Percentiles rank a stretch among this genome's conserved stretches.
Evolutionary conservation across 2,329 filamentous ascomycete genomes (phyloP).

Genomic region (Hymenoscyphus repandus): DNA sequence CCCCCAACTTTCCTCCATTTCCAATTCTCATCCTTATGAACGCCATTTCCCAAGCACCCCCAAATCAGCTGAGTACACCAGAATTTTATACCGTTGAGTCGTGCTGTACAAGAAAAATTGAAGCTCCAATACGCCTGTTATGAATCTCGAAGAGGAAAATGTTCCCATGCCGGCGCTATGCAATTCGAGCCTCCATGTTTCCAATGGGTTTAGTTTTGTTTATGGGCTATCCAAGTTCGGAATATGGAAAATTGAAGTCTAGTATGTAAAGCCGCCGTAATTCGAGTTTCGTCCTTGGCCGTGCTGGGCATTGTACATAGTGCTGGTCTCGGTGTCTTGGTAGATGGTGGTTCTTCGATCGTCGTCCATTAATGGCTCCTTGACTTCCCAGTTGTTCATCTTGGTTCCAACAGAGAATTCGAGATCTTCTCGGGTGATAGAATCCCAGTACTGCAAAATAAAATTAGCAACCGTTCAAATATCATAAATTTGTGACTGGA

Average conservation of each 20-base stretch:
- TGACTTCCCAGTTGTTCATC: conserved; percentile 97
- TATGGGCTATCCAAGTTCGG: no score
- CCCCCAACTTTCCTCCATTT: no score
- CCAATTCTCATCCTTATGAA: no score
- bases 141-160: no score
- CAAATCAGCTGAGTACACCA: no score
- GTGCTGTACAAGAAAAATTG: no score
- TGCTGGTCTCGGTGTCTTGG: conserved; percentile 27
- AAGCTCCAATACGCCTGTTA: no score
- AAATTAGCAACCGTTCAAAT: conserved; percentile 7
- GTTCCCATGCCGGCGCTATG: no score
- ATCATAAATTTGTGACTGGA: conserved; percentile 6
- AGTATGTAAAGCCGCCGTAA: conserved; percentile 30
- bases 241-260: background rate
- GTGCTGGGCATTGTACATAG: conserved; percentile 16
- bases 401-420: conserved; percentile 96
- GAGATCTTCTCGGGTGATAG: conserved; percentile 95
- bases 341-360: conserved; percentile 30
- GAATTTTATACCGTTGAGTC: no score
- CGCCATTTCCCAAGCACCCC: no score
- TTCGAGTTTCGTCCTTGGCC: conserved; percentile 27
- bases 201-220: no score
- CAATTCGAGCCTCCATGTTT: no score
- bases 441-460: conserved; percentile 82
- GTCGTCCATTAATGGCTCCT: conserved; percentile 58